phyloP scores from a whole-genome alignment of 1,284 basidiomycete species.

The Trichosporon ovoides region DNA sequence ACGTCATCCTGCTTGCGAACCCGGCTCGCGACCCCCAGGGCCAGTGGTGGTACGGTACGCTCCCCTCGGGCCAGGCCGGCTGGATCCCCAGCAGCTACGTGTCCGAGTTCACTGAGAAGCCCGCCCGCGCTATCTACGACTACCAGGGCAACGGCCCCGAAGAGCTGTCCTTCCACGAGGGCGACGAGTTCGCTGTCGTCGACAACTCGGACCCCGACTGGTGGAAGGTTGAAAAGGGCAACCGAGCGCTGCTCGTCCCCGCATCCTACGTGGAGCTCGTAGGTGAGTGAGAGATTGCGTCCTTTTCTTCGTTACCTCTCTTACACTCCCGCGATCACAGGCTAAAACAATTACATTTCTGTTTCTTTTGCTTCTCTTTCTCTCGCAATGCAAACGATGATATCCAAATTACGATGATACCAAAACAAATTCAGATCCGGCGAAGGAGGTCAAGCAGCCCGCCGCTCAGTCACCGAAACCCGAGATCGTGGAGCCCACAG shows the following conservation, averaged over 20 bases:
- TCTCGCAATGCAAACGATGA: conserved; percentile 14
- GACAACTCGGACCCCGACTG: conserved; percentile 77
- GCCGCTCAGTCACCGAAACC: too few relatives aligned
- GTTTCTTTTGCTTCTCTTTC: background rate
- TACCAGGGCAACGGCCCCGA: conserved; percentile 67
- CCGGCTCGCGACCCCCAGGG: conserved; percentile 69
- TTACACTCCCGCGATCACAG: conserved; percentile 9
- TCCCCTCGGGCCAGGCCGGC: conserved; percentile 65
- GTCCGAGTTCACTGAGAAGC: conserved; percentile 54
- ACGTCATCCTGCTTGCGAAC: conserved; percentile 70
- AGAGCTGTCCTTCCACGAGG: conserved; percentile 75
- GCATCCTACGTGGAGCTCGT: conserved; percentile 78
- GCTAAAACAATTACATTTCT: conserved; percentile 8
- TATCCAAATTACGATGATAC: background rate
- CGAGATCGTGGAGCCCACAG: too few relatives aligned
- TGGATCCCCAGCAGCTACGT: conserved; percentile 91
- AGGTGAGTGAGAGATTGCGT: conserved; percentile 67
- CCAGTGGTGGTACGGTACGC: conserved; percentile 83
- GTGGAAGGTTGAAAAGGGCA: conserved; percentile 86
- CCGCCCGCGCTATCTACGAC: conserved; percentile 61
- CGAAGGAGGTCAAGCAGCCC: too few relatives aligned
- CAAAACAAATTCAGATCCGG: too few relatives aligned
- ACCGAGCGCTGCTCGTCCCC: conserved; percentile 78
- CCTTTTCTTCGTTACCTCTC: conserved; percentile 50
- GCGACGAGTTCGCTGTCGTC: conserved; percentile 68